Conservation (phyloP, 371 early-diverging fungal genomes). For the Furculomyces boomerangus region DNA sequence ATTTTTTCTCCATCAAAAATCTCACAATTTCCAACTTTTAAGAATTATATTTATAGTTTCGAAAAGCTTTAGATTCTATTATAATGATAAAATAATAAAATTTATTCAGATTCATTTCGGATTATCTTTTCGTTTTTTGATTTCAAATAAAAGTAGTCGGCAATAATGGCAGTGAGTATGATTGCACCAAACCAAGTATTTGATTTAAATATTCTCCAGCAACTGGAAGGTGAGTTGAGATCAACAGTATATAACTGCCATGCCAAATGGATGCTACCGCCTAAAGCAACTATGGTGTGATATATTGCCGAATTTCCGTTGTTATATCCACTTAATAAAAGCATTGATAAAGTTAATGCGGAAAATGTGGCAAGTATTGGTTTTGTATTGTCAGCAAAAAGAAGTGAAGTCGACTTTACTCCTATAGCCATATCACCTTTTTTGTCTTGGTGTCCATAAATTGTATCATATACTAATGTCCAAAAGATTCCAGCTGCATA, state of each 20-base stretch:
- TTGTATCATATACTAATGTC: constrained; percentile 93
- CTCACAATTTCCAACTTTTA: too few species aligned
- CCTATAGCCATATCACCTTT: constrained; percentile 68
- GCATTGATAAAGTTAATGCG: constrained; percentile 36
- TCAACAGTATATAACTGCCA: constrained; percentile 68
- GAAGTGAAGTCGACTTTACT: constrained; percentile 81
- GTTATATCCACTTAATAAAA: constrained; percentile 56
- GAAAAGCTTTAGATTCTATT: too few species aligned
- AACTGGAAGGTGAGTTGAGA: constrained; percentile 38
- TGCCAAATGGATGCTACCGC: constrained; percentile 56
- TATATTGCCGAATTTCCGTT: constrained; percentile 59
- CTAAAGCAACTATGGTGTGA: constrained; percentile 43
- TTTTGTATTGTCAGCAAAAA: constrained; percentile 59
- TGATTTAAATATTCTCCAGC: constrained; percentile 54
- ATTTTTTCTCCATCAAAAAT: too few species aligned
- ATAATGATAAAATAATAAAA: too few species aligned
- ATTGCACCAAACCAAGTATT: constrained; percentile 63
- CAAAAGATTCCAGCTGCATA: constrained; percentile 76
- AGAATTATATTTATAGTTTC: too few species aligned
- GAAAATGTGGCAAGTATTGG: constrained; percentile 57
- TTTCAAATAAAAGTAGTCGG: constrained; percentile 30
- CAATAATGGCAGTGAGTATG: constrained; percentile 48
- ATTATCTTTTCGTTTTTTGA: too few species aligned
- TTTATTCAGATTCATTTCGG: too few species aligned
- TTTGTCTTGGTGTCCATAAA: constrained; percentile 89